Conservation (phyloP, 2,329 filamentous ascomycete species). For the Immersiporthe knoxdaviesiana region DNA sequence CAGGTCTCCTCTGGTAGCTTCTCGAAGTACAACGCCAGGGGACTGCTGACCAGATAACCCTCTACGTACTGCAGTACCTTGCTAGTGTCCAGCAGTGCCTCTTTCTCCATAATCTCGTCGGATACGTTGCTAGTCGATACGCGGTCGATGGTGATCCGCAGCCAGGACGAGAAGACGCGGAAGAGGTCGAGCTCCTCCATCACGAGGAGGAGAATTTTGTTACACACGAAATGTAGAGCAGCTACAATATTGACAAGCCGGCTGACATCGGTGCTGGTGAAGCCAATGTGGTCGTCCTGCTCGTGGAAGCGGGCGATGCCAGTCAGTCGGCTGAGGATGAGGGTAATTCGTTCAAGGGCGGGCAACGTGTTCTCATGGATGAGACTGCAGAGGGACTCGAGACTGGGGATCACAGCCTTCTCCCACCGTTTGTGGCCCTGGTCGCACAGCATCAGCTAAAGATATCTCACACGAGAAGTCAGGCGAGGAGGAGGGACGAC, state of each 20-base stretch:
- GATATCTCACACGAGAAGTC: background rate
- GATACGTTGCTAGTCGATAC: constrained; percentile 66
- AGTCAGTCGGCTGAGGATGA: constrained; percentile 80
- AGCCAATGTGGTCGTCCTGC: constrained; percentile 65
- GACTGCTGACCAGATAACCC: constrained; percentile 67
- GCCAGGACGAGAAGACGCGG: constrained; percentile 77
- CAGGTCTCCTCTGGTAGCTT: constrained; percentile 47
- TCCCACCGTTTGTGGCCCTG: constrained; percentile 96
- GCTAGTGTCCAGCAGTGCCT: constrained; percentile 73
- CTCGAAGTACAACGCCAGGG: constrained; percentile 64
- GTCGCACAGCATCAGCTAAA: background rate
- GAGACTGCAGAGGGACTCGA: constrained; percentile 76
- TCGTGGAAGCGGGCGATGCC: constrained; percentile 84
- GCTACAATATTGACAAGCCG: constrained; percentile 71
- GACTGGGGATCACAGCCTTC: constrained; percentile 76
- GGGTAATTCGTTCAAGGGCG: constrained; percentile 78
- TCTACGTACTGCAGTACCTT: constrained; percentile 80
- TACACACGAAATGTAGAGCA: constrained; percentile 73
- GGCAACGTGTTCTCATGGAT: constrained; percentile 88
- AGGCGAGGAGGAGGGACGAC: background rate
- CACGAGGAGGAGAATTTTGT: constrained; percentile 71
- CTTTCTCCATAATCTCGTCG: constrained; percentile 77
- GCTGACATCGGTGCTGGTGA: constrained; percentile 65
- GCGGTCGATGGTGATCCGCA: constrained; percentile 80
- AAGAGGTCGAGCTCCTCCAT: constrained; percentile 82